phyloP scores from a whole-genome alignment of 352 stramenopile species.

The Lagenidium sp. region DNA sequence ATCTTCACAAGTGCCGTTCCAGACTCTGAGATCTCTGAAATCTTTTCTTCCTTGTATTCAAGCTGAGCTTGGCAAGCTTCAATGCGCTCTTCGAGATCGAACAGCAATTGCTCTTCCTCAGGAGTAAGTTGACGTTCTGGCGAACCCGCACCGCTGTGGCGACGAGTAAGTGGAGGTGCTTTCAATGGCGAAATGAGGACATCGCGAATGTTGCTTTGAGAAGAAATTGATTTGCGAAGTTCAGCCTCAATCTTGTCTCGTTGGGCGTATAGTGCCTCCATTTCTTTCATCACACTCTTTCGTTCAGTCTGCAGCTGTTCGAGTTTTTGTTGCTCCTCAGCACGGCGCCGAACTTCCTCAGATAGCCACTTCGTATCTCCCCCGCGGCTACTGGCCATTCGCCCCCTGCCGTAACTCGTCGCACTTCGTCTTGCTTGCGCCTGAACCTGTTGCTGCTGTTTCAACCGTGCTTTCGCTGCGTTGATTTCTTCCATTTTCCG shows the following conservation, averaged over 20 bases:
- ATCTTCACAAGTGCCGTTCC: slow-evolving; percentile 64
- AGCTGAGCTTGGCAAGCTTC: slow-evolving; percentile 79
- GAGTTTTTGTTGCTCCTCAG: slow-evolving; percentile 77
- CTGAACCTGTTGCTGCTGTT: slow-evolving; percentile 75
- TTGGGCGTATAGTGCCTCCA: slow-evolving; percentile 71
- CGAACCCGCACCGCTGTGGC: slow-evolving; percentile 24
- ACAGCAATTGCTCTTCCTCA: slow-evolving; percentile 74
- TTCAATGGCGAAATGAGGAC: slow-evolving; percentile 73
- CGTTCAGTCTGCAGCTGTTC: slow-evolving; percentile 77
- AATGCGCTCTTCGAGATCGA: slow-evolving; percentile 80
- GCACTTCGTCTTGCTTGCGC: slow-evolving; percentile 65
- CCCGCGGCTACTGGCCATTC: slow-evolving; percentile 5
- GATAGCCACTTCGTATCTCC: slow-evolving; percentile 74
- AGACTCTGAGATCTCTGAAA: slow-evolving; percentile 65
- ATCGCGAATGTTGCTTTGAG: slow-evolving; percentile 63
- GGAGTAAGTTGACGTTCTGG: slow-evolving; percentile 50
- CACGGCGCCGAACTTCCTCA: slow-evolving; percentile 73
- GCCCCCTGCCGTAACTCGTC: slow-evolving; percentile 34
- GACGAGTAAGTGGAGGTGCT: slow-evolving; percentile 24
- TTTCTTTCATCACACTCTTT: slow-evolving; percentile 66
- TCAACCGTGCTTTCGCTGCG: slow-evolving; percentile 66
- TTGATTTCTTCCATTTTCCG: slow-evolving; percentile 84
- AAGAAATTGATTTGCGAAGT: slow-evolving; percentile 47
- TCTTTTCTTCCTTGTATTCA: slow-evolving; percentile 87
- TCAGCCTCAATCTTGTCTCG: slow-evolving; percentile 64